phyloP scores from a whole-genome alignment of 1,284 basidiomycete genomes.

The Ceratobasidium sp. region DNA sequence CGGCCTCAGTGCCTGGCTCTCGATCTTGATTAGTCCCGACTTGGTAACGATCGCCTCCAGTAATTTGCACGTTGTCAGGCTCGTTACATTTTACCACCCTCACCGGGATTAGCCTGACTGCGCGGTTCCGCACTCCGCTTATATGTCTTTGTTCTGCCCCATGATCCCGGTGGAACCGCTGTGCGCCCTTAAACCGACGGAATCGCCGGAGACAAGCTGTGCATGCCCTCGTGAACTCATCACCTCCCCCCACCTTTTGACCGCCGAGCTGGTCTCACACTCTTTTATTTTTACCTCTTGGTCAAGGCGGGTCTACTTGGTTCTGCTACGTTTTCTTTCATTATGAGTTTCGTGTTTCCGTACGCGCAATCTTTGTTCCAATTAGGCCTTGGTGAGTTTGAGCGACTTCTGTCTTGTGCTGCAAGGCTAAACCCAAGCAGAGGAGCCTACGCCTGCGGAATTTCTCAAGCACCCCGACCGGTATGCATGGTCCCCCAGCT shows the following conservation, averaged over 20 bases:
- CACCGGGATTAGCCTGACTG: not conserved
- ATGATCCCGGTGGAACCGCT: not conserved
- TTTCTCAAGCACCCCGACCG: conserved; percentile 53
- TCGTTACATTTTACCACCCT: not conserved
- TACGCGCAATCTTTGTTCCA: conserved; percentile 21
- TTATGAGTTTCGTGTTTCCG: conserved; percentile 9
- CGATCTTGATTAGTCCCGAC: conserved; percentile 8
- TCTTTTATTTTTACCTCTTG: conserved; percentile 21
- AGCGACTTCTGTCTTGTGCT: not conserved
- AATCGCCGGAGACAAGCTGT: conserved; percentile 13
- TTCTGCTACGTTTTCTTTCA: not conserved
- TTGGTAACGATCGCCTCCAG: conserved; percentile 4
- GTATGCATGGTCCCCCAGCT: conserved; percentile 50
- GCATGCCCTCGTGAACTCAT: conserved; percentile 26
- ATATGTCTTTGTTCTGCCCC: conserved; percentile 2
- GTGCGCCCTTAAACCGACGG: not conserved
- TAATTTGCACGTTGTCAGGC: not conserved
- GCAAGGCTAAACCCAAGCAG: conserved; percentile 1
- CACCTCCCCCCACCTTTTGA: not conserved
- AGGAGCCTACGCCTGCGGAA: conserved; percentile 49
- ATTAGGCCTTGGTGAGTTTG: conserved; percentile 31
- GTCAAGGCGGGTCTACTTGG: conserved; percentile 29
- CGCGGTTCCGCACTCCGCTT: not conserved
- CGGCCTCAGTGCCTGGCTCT: not conserved
- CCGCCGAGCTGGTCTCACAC: conserved; percentile 38